Conservation (phyloP, 192 early-diverging fungal genomes). For the Coemansia interrupta region DNA sequence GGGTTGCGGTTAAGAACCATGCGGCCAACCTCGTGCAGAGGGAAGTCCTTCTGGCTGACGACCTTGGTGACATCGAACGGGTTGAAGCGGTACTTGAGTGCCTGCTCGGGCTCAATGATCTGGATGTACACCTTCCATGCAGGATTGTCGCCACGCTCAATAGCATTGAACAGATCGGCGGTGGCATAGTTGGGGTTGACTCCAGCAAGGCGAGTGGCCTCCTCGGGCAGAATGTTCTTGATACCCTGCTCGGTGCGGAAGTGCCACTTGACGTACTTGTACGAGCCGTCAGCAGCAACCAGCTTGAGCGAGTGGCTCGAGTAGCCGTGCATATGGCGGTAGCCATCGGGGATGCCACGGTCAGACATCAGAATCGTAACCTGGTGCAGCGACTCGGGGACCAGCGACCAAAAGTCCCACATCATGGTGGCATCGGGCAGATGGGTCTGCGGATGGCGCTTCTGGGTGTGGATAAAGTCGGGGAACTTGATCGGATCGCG, state of each 20-base stretch:
- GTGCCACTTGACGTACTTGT: conserved; percentile 83
- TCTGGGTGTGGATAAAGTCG: conserved; percentile 80
- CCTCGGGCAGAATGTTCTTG: conserved; percentile 64
- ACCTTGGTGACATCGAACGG: conserved; percentile 83
- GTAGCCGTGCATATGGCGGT: conserved; percentile 80
- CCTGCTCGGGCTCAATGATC: conserved; percentile 69
- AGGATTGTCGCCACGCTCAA: conserved; percentile 65
- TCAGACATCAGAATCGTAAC: conserved; percentile 78
- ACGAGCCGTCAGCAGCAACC: conserved; percentile 64
- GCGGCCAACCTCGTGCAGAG: conserved; percentile 71
- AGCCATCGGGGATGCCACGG: conserved; percentile 77
- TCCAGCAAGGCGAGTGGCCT: conserved; percentile 59
- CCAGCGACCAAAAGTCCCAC: conserved; percentile 79
- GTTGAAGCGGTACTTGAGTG: conserved; percentile 69
- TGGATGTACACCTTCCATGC: conserved; percentile 73
- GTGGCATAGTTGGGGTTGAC: conserved; percentile 71
- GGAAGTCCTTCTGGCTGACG: conserved; percentile 73
- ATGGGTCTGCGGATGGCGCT: conserved; percentile 77
- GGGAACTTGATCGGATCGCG: conserved; percentile 79
- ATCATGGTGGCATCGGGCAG: conserved; percentile 64
- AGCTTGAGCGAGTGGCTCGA: conserved; percentile 75
- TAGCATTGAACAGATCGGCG: conserved; percentile 72
- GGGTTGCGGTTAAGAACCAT: conserved; percentile 79
- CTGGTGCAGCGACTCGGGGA: conserved; percentile 77
- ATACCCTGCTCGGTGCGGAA: conserved; percentile 76